Evolutionary conservation across 2,329 filamentous ascomycete genomes (phyloP), one percentile per base, ranked within the genome.

Genomic region (Diaporthe vaccinii): DNA sequence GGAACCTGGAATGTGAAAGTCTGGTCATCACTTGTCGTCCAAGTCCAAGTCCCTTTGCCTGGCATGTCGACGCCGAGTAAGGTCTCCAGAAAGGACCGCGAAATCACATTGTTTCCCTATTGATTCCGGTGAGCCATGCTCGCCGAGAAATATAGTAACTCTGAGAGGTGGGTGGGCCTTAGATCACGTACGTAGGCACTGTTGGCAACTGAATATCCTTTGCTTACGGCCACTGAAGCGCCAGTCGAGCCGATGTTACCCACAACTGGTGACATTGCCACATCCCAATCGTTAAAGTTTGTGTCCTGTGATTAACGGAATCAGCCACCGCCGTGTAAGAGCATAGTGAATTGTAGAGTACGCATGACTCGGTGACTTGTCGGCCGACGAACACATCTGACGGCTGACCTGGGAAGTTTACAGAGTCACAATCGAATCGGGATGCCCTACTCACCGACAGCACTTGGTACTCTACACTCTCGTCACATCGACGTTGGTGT

Each of bases 271-370:
- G 84, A 85, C 78, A 85, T 84, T 58, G 78, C 78, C 1, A 83
- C 79, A 74, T 86, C 84, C 84, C 84, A 85, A 77, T 84, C 83
- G 25, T 84, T 78, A 77, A 85, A 86, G 41, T 78, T 78, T 2
- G 76, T 72, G 41, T 79, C 79, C 22, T 78, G 76, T 25, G 77
- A 46, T 51, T 80, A 57, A 62, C 77, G 76, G 9, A 78, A 76
- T 76, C 79, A 53, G 65, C n/a, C 34, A 53, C 15, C 2, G 22
- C 2, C 6, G 17, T 25, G 22, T 9, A 28, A 68, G 31, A 53
- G 46, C 15, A 28, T 20, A 39, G 46, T 5, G 15, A 7, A 17
- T 4, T 36, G 4, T 15, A 39, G 14, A 36, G 17, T 3, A 22
- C 4, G 22, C 22, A 53, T 53, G 65, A 12, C 46, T 28, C 31